Conservation (phyloP, 345 rosid genomes). For the Adansonia digitata region DNA sequence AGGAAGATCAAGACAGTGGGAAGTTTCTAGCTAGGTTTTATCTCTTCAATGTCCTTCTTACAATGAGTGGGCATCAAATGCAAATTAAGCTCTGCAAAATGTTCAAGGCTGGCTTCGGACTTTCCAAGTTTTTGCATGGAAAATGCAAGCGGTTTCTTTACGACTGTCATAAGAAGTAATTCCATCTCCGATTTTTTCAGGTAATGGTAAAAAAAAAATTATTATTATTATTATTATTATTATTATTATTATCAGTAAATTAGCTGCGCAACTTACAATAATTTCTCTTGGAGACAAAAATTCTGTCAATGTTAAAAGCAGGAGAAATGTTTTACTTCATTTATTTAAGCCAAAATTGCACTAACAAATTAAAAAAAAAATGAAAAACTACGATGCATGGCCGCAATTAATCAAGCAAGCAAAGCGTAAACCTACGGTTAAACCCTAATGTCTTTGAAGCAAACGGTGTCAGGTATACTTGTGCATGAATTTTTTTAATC, state of each 20-base stretch:
- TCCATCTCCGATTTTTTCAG: background rate
- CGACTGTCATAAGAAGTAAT: background rate
- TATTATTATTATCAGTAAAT: too few species aligned
- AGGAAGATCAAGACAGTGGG: too few species aligned
- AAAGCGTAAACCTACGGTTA: background rate
- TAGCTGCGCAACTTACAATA: background rate
- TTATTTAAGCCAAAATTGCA: too few species aligned
- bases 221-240: too few species aligned
- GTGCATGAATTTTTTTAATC: too few species aligned
- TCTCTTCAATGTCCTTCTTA: too few species aligned
- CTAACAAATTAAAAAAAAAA: too few species aligned
- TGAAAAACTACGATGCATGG: background rate
- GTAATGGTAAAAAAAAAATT: too few species aligned
- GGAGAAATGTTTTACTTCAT: too few species aligned
- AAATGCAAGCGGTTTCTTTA: background rate
- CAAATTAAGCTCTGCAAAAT: background rate
- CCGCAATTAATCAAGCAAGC: background rate
- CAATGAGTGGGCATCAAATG: too few species aligned
- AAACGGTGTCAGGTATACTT: too few species aligned
- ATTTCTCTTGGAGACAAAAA: background rate
- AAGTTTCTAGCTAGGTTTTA: background rate
- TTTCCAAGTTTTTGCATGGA: background rate
- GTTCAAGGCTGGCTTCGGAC: background rate
- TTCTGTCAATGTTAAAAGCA: background rate
- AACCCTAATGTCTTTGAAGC: background rate